A percentile compares a stretch with the other conserved stretches of the same genome.
These are phyloP conservation scores for Pyrenophora graminea DNA, from an alignment of 2,329 filamentous ascomycete species.

Conservation along the genomic window DNA sequence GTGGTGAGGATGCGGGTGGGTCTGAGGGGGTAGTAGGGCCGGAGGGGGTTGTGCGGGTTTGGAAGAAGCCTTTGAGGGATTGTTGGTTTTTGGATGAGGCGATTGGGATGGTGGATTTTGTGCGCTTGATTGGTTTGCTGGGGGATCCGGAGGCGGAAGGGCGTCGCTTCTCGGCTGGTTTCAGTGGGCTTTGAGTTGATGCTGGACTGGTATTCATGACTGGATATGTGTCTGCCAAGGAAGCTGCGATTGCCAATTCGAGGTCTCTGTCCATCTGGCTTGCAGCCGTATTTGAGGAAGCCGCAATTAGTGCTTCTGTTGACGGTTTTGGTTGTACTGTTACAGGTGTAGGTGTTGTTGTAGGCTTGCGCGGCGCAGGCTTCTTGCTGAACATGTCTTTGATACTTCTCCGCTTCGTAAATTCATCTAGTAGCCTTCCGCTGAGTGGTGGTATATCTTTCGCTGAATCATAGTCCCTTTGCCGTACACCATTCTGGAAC, in stretches of 20 bases:
- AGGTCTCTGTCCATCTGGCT: conserved; percentile 18
- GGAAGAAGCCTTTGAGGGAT: conserved; percentile 78
- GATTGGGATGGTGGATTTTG: conserved; percentile 49
- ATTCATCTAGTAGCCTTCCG: conserved; percentile 83
- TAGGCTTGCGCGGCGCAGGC: conserved; percentile 17
- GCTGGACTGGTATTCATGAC: conserved; percentile 5
- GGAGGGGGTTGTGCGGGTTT: conserved; percentile 40
- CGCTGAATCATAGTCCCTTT: conserved; percentile 64
- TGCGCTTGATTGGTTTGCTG: conserved; percentile 51
- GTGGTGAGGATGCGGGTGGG: conserved; percentile 2
- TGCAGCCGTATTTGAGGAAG: not conserved
- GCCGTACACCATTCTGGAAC: conserved; percentile 69
- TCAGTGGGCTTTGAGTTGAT: conserved; percentile 20
- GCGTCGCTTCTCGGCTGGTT: conserved; percentile 38
- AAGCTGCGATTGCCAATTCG: conserved; percentile 6
- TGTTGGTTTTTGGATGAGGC: conserved; percentile 53
- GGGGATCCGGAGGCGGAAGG: conserved; percentile 25
- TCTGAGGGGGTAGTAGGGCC: conserved; percentile 8
- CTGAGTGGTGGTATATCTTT: conserved; percentile 75
- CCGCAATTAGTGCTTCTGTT: conserved; percentile 2
- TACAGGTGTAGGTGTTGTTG: conserved; percentile 5
- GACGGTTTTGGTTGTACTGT: not conserved
- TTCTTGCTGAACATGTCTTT: conserved; percentile 81
- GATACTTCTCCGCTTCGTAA: conserved; percentile 81
- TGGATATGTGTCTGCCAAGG: conserved; percentile 8